These are phyloP conservation scores for Triticum aestivum DNA, from an alignment of 176 grass and related monocot genomes.

Conservation along the genomic window DNA sequence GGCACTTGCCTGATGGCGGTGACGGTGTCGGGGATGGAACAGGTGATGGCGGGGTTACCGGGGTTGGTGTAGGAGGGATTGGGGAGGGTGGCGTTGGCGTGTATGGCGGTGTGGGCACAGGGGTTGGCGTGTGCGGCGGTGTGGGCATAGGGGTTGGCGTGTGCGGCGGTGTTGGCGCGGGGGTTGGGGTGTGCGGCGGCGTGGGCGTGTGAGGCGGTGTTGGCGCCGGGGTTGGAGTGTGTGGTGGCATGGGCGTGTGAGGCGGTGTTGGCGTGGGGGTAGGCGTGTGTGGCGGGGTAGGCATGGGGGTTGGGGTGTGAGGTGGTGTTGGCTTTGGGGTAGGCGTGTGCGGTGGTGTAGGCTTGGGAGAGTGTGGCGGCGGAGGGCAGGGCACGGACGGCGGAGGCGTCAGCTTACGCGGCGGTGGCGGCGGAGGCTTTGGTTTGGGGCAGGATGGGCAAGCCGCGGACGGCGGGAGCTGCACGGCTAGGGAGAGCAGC, in stretches of 20 bases:
- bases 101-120: no score
- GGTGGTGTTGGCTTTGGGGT: neutral
- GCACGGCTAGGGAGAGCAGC: slow-evolving; percentile 8
- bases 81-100: neutral
- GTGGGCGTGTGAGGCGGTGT: neutral
- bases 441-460: slow-evolving; percentile 49
- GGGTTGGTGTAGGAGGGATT: neutral
- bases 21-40: neutral
- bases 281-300: no score
- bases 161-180: neutral
- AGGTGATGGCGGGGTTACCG: neutral
- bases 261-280: neutral
- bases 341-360: neutral
- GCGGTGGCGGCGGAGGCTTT: slow-evolving; percentile 23
- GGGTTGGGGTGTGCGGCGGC: neutral
- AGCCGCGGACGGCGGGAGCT: slow-evolving; percentile 19
- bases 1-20: slow-evolving; percentile 47
- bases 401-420: neutral
- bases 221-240: neutral
- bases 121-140: neutral
- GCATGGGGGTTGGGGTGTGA: neutral
- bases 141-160: neutral
- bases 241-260: neutral
- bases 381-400: slow-evolving; percentile 32
- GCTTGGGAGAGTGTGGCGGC: neutral